Evolutionary conservation across 1,284 basidiomycete genomes (phyloP), one percentile per base, ranked within the genome.

Genomic region (Testicularia cyperi): DNA sequence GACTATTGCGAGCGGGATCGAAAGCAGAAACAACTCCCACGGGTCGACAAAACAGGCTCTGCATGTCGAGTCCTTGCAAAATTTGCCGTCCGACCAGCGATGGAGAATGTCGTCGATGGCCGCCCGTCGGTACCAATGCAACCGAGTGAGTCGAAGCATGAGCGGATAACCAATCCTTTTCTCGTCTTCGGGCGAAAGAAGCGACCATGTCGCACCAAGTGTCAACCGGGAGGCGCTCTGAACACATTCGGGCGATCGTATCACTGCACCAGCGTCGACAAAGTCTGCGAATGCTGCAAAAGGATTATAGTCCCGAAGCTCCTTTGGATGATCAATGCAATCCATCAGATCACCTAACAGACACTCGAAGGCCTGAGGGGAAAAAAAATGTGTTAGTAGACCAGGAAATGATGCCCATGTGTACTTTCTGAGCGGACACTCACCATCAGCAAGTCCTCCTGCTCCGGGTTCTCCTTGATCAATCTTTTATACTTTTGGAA

Each of bases 291-390:
- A 22, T 1, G 48, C 55, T 4, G 44, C 16, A 7, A 47, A 52
- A 0, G 55, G 55, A 8, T 52, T 52, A 36, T 38, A 52, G 1
- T 41, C 48, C 13, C 22, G 5, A 9, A 37, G 16, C 13, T 58
- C 55, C 5, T 51, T n/a, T 1, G 55, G 48, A 16, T 52, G 55
- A 6, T 58, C 55, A 30, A 58, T 37, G 31, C 55, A 58, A n/a
- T 52, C 34, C 55, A 58, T 52, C 0, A 58, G 29, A 2, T 58
- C 55, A 6, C 21, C 31, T 0, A 58, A 23, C 15, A 44, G 33
- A 0, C 8, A 2, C 15, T 58, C 55, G 12, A 52, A 40, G 0
- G 22, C 18, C 45, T 44, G 44, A 12, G 10, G 10, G 25, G n/a
- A 13, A 6, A 13, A 5, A 30, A 9, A 10, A 41, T 41, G 10